Conservation (phyloP, 768 basidiomycete species). For the Polyporus arcularius region DNA sequence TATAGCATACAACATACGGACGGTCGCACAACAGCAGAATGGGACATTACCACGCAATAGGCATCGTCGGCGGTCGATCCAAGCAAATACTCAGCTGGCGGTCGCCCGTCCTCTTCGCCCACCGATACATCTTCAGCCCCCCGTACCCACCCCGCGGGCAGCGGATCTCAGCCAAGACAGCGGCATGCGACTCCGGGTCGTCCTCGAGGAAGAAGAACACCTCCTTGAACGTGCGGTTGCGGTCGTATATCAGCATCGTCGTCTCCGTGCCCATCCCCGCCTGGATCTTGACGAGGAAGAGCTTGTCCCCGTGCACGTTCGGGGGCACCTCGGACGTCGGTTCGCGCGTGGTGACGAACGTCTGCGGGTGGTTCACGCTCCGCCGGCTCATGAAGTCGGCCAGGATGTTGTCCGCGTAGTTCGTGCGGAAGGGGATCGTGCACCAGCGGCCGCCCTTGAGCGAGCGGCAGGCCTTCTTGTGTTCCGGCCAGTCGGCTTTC, state of each 20-base stretch:
- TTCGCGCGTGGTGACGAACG: too few species aligned
- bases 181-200: slow-evolving; percentile 9
- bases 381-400: slow-evolving; percentile 25
- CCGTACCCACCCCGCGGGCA: slow-evolving; percentile 17
- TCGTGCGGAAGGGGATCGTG: slow-evolving; percentile 24
- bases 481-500: slow-evolving; percentile 40
- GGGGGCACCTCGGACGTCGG: slow-evolving; percentile 17
- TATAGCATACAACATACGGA: too few species aligned
- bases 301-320: slow-evolving; percentile 36
- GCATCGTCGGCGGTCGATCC: slow-evolving; percentile 19
- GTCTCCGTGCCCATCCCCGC: not conserved
- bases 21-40: too few species aligned
- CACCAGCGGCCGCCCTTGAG: slow-evolving; percentile 42
- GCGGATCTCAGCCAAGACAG: slow-evolving; percentile 13
- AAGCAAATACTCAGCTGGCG: slow-evolving; percentile 25
- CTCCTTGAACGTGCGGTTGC: slow-evolving; percentile 37
- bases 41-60: slow-evolving; percentile 15
- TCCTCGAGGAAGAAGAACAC: slow-evolving; percentile 29
- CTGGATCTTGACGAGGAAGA: slow-evolving; percentile 45
- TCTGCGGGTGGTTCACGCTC: not conserved
- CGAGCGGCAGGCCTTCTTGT: slow-evolving; percentile 38
- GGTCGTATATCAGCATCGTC: slow-evolving; percentile 39
- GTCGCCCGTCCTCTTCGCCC: slow-evolving; percentile 28
- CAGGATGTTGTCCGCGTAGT: slow-evolving; percentile 2
- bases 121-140: slow-evolving; percentile 29